Conservation (phyloP, 208 protist species). For the Herpetomonas samuelpessoai region DNA sequence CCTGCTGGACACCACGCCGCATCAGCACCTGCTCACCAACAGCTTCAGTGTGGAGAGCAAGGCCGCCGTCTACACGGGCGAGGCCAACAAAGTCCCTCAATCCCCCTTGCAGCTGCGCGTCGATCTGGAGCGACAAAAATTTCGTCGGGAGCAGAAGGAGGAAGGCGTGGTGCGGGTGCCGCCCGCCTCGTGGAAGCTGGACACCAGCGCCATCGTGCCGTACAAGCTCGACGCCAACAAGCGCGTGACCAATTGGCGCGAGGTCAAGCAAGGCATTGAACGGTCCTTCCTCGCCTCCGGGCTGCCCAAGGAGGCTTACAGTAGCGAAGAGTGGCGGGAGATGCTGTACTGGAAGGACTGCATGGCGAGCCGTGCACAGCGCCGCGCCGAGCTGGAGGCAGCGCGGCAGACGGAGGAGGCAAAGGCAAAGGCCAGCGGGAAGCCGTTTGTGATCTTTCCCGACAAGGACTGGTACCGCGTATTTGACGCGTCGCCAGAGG, state of each 20-base stretch:
- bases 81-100: constrained; percentile 63
- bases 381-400: constrained; percentile 47
- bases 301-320: constrained; percentile 78
- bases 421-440: constrained; percentile 7
- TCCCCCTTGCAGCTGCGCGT: constrained; percentile 85
- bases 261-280: constrained; percentile 87
- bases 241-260: constrained; percentile 82
- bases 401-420: constrained; percentile 33
- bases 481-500: constrained; percentile 53
- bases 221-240: constrained; percentile 76
- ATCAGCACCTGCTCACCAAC: constrained; percentile 89
- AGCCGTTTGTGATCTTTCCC: constrained; percentile 53
- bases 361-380: constrained; percentile 44
- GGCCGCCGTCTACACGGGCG: constrained; percentile 61
- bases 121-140: constrained; percentile 81
- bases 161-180: constrained; percentile 88
- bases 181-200: constrained; percentile 66
- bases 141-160: constrained; percentile 76
- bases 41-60: constrained; percentile 45
- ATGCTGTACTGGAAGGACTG: constrained; percentile 55
- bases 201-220: constrained; percentile 71
- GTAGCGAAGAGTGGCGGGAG: constrained; percentile 64
- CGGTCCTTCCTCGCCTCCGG: constrained; percentile 76
- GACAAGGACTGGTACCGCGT: constrained; percentile 73
- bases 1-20: constrained; percentile 77